Percentiles rank a stretch among this genome's conserved stretches.
phyloP scores from a whole-genome alignment of 2,329 filamentous ascomycete genomes.

The Penicillium thymicola region DNA sequence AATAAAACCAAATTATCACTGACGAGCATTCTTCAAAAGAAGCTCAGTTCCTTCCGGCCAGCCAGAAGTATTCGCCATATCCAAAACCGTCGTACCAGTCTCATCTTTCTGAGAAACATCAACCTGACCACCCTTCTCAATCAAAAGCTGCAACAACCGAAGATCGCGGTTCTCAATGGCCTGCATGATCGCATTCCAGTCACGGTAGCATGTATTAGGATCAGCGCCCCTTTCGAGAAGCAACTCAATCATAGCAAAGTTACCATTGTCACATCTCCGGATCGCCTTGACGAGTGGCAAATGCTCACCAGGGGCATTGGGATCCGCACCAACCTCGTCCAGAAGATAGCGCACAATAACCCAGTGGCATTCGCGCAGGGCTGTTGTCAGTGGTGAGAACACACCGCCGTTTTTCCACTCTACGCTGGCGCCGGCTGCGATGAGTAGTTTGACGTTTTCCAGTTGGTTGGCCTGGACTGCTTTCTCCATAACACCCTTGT shows the following conservation, averaged over 20 bases:
- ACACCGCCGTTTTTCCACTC: conserved; percentile 71
- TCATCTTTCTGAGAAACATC: conserved; percentile 56
- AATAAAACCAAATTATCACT: background rate
- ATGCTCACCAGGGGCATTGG: conserved; percentile 67
- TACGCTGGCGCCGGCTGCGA: conserved; percentile 63
- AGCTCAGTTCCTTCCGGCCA: conserved; percentile 58
- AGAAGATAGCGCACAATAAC: conserved; percentile 62
- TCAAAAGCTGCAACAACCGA: conserved; percentile 52
- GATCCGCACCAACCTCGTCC: conserved; percentile 60
- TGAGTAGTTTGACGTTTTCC: conserved; percentile 63
- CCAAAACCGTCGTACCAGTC: conserved; percentile 52
- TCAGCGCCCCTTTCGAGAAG: conserved; percentile 63
- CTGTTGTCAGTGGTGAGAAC: conserved; percentile 66
- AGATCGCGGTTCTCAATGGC: conserved; percentile 63
- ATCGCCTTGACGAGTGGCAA: conserved; percentile 68
- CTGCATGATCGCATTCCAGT: conserved; percentile 65
- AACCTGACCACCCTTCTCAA: conserved; percentile 47
- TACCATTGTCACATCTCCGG: conserved; percentile 54
- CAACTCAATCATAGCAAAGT: conserved; percentile 61
- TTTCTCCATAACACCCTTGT: conserved; percentile 65
- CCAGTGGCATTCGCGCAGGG: conserved; percentile 61
- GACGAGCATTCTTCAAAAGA: conserved; percentile 29
- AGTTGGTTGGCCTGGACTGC: conserved; percentile 65
- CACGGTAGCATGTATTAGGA: conserved; percentile 65
- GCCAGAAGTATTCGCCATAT: conserved; percentile 57